Conservation (phyloP, 2,329 filamentous ascomycete genomes). For the Aspergillus sp. region DNA sequence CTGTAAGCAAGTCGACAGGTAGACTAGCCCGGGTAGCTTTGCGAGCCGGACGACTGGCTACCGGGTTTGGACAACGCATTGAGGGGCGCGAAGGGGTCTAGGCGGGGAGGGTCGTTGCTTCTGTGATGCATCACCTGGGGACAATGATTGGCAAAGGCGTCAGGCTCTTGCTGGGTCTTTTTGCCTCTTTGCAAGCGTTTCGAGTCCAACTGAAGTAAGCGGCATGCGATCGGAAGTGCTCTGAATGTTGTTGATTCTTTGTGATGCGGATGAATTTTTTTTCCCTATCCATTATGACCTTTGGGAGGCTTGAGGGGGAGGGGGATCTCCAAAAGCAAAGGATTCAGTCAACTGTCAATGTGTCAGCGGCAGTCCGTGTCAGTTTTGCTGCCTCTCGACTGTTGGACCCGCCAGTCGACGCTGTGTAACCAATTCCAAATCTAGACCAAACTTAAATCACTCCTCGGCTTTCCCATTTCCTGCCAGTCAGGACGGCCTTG, state of each 20-base stretch:
- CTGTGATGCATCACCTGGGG: constrained; percentile 4
- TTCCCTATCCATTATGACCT: not conserved
- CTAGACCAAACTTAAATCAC: constrained; percentile 4
- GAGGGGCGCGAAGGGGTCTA: constrained; percentile 5
- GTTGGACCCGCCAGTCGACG: constrained; percentile 1
- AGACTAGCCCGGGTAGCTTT: not conserved
- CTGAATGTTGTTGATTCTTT: not conserved
- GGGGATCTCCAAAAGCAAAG: not conserved
- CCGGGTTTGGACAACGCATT: constrained; percentile 6
- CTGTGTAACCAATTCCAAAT: constrained; percentile 3
- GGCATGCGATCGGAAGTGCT: no score
- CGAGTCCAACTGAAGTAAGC: not conserved
- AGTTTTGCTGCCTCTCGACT: not conserved
- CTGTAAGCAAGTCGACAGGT: constrained; percentile 9
- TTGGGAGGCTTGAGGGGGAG: not conserved
- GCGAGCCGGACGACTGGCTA: not conserved
- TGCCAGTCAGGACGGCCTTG: not conserved
- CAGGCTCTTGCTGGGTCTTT: not conserved
- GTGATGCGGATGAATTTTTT: not conserved
- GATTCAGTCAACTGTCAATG: not conserved
- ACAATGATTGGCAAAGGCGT: not conserved
- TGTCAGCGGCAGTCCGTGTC: not conserved
- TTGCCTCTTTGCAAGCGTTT: not conserved
- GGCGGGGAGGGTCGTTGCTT: constrained; percentile 4
- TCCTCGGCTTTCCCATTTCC: constrained; percentile 1